Evolutionary conservation across 805 yeast species (phyloP).

Genomic region (Hanseniaspora mollemarum): DNA sequence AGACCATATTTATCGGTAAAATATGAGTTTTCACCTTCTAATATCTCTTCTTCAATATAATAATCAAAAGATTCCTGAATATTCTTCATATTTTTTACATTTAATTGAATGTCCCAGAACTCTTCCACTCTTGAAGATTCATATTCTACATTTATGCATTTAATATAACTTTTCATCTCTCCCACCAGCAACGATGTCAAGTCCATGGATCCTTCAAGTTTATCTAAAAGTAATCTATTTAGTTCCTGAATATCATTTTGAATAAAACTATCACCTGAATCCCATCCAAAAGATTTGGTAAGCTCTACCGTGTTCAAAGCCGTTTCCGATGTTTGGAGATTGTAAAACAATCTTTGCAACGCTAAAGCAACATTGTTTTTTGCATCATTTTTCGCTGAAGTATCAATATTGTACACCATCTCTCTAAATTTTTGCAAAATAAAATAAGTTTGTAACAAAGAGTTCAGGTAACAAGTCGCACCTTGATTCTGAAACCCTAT

Average conservation of each 20-base stretch:
- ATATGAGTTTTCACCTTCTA: conserved; percentile 91
- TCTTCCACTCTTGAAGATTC: conserved; percentile 88
- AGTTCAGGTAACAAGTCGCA: conserved; percentile 93
- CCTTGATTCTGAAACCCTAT: conserved; percentile 95
- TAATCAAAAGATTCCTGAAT: conserved; percentile 68
- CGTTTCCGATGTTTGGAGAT: conserved; percentile 55
- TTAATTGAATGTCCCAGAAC: conserved; percentile 95
- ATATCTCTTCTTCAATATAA: conserved; percentile 76
- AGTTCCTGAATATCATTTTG: conserved; percentile 98
- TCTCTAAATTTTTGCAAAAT: conserved; percentile 73
- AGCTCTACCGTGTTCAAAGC: conserved; percentile 79
- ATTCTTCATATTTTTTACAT: conserved; percentile 71
- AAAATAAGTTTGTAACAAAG: conserved; percentile 78
- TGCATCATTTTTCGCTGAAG: conserved; percentile 41
- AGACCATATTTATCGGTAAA: conserved; percentile 81
- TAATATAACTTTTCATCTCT: conserved; percentile 87
- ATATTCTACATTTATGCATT: conserved; percentile 84
- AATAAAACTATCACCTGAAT: conserved; percentile 82
- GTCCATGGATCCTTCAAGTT: conserved; percentile 76
- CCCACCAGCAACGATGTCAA: conserved; percentile 84
- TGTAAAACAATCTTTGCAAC: conserved; percentile 76
- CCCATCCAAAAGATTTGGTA: conserved; percentile 96
- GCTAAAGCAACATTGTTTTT: conserved; percentile 65
- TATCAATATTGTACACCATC: conserved; percentile 82
- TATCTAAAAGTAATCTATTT: conserved; percentile 90